Evolutionary conservation across 2,329 filamentous ascomycete species (phyloP).

Genomic region (Helicocarpus griseus): DNA sequence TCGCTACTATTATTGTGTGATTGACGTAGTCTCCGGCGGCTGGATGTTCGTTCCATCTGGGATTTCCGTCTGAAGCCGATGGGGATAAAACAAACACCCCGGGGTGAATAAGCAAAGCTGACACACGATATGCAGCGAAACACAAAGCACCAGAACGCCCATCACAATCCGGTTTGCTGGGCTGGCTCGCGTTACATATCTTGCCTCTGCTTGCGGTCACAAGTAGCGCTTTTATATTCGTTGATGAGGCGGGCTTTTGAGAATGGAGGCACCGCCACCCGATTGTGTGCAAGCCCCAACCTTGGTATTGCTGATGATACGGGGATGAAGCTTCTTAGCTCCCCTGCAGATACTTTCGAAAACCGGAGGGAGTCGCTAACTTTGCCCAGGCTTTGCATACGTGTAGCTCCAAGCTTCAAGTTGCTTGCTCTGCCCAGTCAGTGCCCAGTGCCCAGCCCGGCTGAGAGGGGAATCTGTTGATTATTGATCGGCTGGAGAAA

Average conservation of each 20-base stretch:
- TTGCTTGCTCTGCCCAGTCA: not conserved
- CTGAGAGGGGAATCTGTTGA: not conserved
- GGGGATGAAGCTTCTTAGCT: not conserved
- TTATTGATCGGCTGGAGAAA: not conserved
- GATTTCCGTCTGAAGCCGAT: not conserved
- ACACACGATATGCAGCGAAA: not conserved
- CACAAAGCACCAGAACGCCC: not conserved
- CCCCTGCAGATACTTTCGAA: not conserved
- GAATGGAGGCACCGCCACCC: not conserved
- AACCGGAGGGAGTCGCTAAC: not conserved
- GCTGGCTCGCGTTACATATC: not conserved
- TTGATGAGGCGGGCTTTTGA: not conserved
- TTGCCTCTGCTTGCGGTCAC: not conserved
- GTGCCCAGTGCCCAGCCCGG: not conserved
- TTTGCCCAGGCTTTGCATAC: not conserved
- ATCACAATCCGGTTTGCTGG: not conserved
- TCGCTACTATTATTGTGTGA: too few relatives aligned
- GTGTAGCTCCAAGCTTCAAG: too few relatives aligned
- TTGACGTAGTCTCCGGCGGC: constrained; percentile 10
- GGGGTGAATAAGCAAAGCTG: not conserved
- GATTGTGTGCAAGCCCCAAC: not conserved
- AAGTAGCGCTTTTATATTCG: not conserved
- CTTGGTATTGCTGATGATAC: not conserved
- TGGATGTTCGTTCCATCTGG: constrained; percentile 15
- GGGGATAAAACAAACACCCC: not conserved